Percentiles rank a stretch among this genome's conserved stretches.
Conservation (phyloP, 2,329 filamentous ascomycete species). For the Geoglossum cookeanum region DNA sequence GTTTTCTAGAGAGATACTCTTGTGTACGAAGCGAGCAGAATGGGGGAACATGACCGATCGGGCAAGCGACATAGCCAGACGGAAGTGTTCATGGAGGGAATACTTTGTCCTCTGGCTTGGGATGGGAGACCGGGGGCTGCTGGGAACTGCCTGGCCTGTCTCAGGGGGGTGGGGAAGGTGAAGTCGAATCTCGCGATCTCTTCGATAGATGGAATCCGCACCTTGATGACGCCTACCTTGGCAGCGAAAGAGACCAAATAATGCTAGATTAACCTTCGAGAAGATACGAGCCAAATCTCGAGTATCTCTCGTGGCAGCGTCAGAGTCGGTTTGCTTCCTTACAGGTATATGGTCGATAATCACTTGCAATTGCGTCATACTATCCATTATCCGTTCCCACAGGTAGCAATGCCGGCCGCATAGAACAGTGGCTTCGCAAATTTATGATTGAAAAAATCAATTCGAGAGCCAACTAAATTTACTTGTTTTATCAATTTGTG, state of each 20-base stretch:
- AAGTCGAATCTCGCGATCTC: neutral
- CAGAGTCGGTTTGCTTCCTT: slow-evolving; percentile 1
- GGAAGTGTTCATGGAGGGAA: neutral
- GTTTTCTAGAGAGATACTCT: slow-evolving; percentile 26
- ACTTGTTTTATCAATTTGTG: too few relatives aligned
- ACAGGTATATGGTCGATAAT: neutral
- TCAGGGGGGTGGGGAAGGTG: neutral
- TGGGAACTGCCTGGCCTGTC: neutral
- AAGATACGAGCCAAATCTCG: slow-evolving; percentile 10
- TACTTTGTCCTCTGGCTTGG: neutral
- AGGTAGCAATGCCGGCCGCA: too few relatives aligned
- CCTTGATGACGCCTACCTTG: slow-evolving; percentile 10
- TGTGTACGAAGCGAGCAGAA: slow-evolving; percentile 25
- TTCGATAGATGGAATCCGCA: neutral
- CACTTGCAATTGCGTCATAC: too few relatives aligned
- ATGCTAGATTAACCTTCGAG: slow-evolving; percentile 8
- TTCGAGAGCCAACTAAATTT: too few relatives aligned
- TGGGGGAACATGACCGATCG: slow-evolving; percentile 14
- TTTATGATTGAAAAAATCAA: too few relatives aligned
- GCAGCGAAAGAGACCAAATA: slow-evolving; percentile 11
- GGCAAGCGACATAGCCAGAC: neutral
- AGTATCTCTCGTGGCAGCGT: slow-evolving; percentile 7
- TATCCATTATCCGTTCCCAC: too few relatives aligned
- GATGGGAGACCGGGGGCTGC: neutral
- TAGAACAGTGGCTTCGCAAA: too few relatives aligned